Conservation (phyloP, 164 flowering plant species). For the Hamamelis virginiana region DNA sequence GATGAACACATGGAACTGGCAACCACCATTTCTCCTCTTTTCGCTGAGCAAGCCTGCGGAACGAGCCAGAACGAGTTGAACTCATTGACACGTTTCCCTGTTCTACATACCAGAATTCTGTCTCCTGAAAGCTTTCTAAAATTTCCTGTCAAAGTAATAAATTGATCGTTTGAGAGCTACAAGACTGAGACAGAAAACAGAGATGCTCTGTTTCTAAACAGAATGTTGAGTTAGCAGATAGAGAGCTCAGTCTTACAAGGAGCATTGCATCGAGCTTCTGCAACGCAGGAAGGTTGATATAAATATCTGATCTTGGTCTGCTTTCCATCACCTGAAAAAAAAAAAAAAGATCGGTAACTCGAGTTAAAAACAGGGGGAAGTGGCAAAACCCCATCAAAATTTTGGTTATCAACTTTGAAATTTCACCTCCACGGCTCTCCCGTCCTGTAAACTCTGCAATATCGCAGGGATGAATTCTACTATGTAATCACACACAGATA, state of each 20-base stretch:
- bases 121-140: constrained; percentile 61
- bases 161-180: neutral
- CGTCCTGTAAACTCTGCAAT: constrained; percentile 46
- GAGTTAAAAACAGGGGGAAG: constrained; percentile 6
- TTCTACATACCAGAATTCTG: constrained; percentile 77
- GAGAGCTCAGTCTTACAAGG: constrained; percentile 46
- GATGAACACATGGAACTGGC: constrained; percentile 82
- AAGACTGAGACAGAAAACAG: neutral
- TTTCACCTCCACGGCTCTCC: constrained; percentile 63
- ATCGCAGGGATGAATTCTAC: constrained; percentile 67
- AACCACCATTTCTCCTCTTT: constrained; percentile 99
- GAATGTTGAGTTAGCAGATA: neutral
- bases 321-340: constrained; percentile 80
- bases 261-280: constrained; percentile 85
- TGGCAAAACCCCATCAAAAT: neutral
- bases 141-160: constrained; percentile 50
- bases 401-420: neutral
- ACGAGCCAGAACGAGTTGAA: constrained; percentile 56
- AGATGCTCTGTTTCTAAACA: neutral
- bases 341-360: neutral
- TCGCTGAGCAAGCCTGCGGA: constrained; percentile 50
- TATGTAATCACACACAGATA: constrained; percentile 88
- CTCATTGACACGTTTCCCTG: constrained; percentile 54
- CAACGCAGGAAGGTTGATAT: constrained; percentile 89
- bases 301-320: constrained; percentile 78